These are phyloP conservation scores for Saturnispora dispora DNA, from an alignment of 805 yeast genomes.

Conservation along the genomic window DNA sequence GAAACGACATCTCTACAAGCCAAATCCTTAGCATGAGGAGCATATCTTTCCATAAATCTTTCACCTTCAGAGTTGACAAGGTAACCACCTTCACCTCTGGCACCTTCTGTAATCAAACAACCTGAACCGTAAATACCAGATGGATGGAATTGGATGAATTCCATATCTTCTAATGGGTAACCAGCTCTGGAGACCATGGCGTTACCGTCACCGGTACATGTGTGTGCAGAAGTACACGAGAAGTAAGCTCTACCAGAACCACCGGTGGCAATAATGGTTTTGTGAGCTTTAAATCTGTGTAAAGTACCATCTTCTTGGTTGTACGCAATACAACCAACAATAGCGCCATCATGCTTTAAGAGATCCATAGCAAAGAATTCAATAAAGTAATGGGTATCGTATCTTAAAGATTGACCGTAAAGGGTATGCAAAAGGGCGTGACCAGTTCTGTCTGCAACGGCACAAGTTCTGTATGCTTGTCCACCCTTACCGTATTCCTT, in stretches of 20 bases:
- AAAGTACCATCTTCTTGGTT: constrained; percentile 98
- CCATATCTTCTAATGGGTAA: constrained; percentile 93
- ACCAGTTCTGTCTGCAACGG: constrained; percentile 99
- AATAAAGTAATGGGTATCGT: constrained; percentile 95
- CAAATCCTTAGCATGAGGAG: constrained; percentile 96
- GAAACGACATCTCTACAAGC: constrained; percentile 98
- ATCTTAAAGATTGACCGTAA: constrained; percentile 93
- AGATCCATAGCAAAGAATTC: constrained; percentile 95
- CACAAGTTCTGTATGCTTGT: constrained; percentile 98
- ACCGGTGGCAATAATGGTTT: constrained; percentile 96
- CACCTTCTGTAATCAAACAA: constrained; percentile 98
- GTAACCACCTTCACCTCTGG: constrained; percentile 99
- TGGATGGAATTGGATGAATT: constrained; percentile 98
- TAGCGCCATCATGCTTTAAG: constrained; percentile 88
- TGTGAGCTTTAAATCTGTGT: constrained; percentile 95
- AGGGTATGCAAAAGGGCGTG: constrained; percentile 93
- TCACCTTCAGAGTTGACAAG: constrained; percentile 95
- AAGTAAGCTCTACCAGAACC: constrained; percentile 98
- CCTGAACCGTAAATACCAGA: constrained; percentile 99
- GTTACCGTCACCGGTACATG: constrained; percentile 98
- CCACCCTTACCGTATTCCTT: constrained; percentile 96
- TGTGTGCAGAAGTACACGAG: constrained; percentile 98
- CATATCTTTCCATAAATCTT: constrained; percentile 98
- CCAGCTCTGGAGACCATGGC: constrained; percentile 99
- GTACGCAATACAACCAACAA: constrained; percentile 95